These are phyloP conservation scores for Taphrina pruni DNA, from an alignment of 1,139 yeast genomes.

Conservation along the genomic window DNA sequence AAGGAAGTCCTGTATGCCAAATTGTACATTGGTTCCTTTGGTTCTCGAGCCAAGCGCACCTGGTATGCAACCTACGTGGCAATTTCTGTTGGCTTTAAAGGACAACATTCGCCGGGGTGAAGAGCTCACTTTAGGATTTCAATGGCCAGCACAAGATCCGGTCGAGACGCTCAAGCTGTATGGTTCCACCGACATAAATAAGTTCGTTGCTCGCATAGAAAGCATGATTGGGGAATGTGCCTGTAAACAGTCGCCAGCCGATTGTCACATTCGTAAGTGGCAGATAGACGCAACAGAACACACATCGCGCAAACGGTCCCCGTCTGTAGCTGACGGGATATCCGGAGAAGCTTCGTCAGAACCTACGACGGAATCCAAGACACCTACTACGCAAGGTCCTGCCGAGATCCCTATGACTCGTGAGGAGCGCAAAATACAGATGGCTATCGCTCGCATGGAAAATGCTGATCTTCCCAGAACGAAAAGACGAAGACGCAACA, in stretches of 20 bases:
- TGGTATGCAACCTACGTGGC: neutral
- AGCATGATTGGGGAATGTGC: constrained; percentile 28
- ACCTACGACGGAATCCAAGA: neutral
- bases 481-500: constrained; percentile 35
- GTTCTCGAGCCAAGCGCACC: constrained; percentile 5
- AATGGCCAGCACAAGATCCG: constrained; percentile 24
- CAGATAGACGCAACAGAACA: neutral
- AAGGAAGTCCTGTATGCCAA: constrained; percentile 75
- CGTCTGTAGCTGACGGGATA: neutral
- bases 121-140: constrained; percentile 32
- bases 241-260: constrained; percentile 7
- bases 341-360: neutral
- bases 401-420: constrained; percentile 31
- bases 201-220: neutral
- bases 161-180: neutral
- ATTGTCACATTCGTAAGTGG: constrained; percentile 19
- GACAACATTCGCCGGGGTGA: constrained; percentile 13
- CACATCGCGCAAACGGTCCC: constrained; percentile 1
- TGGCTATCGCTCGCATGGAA: constrained; percentile 41
- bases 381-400: neutral
- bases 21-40: constrained; percentile 50
- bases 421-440: constrained; percentile 38
- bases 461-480: constrained; percentile 33
- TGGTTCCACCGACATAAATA: neutral
- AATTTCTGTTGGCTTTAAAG: constrained; percentile 18